phyloP scores from a whole-genome alignment of 73 alveolate genomes.

The Tetrahymena elliotti region DNA sequence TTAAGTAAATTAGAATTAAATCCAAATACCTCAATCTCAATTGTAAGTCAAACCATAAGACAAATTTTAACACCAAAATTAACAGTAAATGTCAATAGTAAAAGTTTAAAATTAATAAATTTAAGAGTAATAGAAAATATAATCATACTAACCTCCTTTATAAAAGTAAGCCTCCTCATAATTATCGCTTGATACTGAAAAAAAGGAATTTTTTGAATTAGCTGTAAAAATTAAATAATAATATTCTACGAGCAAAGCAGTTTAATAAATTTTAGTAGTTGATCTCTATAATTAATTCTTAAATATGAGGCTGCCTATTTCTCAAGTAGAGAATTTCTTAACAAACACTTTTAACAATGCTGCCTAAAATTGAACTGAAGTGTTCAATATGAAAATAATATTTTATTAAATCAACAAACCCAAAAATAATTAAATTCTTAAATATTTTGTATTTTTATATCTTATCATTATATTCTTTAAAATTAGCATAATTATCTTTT shows the following conservation, averaged over 20 bases:
- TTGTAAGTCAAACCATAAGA: neutral
- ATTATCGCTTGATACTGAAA: neutral
- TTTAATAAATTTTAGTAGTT: neutral
- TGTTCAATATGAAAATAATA: too few relatives aligned
- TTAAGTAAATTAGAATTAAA: neutral
- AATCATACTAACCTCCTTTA: neutral
- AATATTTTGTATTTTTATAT: too few relatives aligned
- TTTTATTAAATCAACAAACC: too few relatives aligned
- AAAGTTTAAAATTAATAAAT: too few relatives aligned
- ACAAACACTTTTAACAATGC: neutral
- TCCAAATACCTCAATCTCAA: neutral
- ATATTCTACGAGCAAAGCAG: neutral
- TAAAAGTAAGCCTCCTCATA: neutral
- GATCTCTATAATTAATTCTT: neutral
- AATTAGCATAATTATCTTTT: too few relatives aligned
- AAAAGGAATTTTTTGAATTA: neutral
- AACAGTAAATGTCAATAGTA: neutral
- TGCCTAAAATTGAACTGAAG: neutral
- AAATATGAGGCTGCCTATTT: neutral
- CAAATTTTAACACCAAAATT: neutral
- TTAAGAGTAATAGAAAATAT: neutral
- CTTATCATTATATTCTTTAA: too few relatives aligned
- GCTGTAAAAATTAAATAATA: neutral
- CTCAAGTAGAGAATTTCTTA: neutral
- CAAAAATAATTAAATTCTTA: too few relatives aligned